Evolutionary conservation across 352 stramenopile genomes (phyloP).

Genomic region (Pythium oligandrum): DNA sequence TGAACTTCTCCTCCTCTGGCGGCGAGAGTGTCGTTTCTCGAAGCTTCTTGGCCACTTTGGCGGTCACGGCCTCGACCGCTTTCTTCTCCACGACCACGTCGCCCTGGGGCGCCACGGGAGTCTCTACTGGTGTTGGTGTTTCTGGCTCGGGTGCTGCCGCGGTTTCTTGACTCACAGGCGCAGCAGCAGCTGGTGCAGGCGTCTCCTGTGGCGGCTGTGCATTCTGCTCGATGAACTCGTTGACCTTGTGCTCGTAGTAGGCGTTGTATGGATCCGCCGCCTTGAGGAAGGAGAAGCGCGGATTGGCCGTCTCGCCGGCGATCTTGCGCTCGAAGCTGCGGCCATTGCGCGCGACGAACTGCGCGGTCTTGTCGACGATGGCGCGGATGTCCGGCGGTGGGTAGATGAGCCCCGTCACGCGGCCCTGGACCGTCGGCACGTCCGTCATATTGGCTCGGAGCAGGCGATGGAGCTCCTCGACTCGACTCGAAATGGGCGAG

Average conservation of each 20-base stretch:
- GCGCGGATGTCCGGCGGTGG: slow-evolving; percentile 97
- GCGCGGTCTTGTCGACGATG: slow-evolving; percentile 97
- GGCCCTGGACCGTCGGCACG: slow-evolving; percentile 51
- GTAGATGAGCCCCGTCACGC: slow-evolving; percentile 92
- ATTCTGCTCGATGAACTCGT: slow-evolving; percentile 65
- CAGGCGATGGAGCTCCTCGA: too few species aligned
- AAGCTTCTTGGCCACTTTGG: slow-evolving; percentile 89
- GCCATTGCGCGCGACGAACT: slow-evolving; percentile 98
- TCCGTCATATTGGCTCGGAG: not conserved
- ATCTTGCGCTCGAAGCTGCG: slow-evolving; percentile 97
- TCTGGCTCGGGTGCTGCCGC: slow-evolving; percentile 2
- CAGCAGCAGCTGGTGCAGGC: slow-evolving; percentile 6
- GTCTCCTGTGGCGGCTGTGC: slow-evolving; percentile 26
- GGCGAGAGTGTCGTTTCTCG: slow-evolving; percentile 81
- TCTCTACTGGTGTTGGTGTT: slow-evolving; percentile 14
- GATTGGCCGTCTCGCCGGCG: slow-evolving; percentile 91
- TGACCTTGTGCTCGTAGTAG: slow-evolving; percentile 98
- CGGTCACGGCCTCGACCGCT: slow-evolving; percentile 72
- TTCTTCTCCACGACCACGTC: slow-evolving; percentile 83
- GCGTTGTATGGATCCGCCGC: slow-evolving; percentile 94
- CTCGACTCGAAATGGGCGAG: not conserved
- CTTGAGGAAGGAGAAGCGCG: slow-evolving; percentile 98
- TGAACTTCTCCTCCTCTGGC: slow-evolving; percentile 68
- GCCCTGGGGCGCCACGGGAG: slow-evolving; percentile 21
- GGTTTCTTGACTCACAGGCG: slow-evolving; percentile 4